Evolutionary conservation across 306 rosid genomes (phyloP).

Genomic region (Biancaea sappan): DNA sequence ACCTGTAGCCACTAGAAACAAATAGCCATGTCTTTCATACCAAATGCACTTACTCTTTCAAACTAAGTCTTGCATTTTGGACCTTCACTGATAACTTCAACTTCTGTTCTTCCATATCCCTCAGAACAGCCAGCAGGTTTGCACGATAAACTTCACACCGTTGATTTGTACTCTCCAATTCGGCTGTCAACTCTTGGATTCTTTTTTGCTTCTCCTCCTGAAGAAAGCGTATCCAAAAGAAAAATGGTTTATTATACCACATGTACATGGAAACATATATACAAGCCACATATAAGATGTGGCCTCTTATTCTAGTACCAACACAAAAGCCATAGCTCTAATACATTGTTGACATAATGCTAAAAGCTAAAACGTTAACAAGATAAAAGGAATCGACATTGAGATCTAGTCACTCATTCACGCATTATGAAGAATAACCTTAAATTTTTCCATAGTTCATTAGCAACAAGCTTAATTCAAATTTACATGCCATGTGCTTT

Average conservation of each 20-base stretch:
- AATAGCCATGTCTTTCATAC: background rate
- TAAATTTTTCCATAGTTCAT: constrained; percentile 12
- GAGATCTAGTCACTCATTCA: background rate
- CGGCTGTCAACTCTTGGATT: constrained; percentile 68
- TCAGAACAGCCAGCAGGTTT: constrained; percentile 80
- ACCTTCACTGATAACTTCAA: constrained; percentile 86
- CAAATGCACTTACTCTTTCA: constrained; percentile 67
- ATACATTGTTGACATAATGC: background rate
- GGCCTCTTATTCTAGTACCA: background rate
- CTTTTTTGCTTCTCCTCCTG: constrained; percentile 83
- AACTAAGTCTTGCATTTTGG: constrained; percentile 89
- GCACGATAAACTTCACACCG: constrained; percentile 87
- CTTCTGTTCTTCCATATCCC: constrained; percentile 97
- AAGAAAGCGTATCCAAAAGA: constrained; percentile 27
- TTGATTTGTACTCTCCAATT: constrained; percentile 72
- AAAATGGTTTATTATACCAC: constrained; percentile 22
- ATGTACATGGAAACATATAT: background rate
- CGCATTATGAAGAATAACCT: background rate
- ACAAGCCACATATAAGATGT: background rate
- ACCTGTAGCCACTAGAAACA: background rate
- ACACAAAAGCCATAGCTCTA: background rate
- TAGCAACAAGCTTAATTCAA: constrained; percentile 7
- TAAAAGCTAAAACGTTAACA: background rate
- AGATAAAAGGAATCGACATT: background rate
- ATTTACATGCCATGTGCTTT: constrained; percentile 11